Evolutionary conservation across 768 basidiomycete species (phyloP).

Genomic region (Termitomyces bulborhizus): DNA sequence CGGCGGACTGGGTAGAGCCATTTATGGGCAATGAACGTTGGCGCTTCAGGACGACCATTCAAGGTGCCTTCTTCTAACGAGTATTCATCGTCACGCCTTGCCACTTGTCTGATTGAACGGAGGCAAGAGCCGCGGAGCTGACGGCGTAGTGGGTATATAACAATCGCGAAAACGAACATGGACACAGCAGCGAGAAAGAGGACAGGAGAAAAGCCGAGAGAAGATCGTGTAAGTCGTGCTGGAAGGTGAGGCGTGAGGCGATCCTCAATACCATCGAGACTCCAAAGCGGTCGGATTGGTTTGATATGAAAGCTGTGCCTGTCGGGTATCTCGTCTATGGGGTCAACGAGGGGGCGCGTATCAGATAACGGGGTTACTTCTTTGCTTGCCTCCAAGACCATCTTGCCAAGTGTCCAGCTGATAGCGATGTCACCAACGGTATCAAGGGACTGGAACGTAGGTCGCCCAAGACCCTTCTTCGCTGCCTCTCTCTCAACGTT

Average conservation of each 20-base stretch:
- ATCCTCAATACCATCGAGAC: constrained; percentile 57
- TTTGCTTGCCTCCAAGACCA: constrained; percentile 96
- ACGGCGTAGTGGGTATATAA: constrained; percentile 54
- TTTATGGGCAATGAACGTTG: constrained; percentile 21
- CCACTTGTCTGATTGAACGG: constrained; percentile 33
- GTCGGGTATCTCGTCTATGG: constrained; percentile 59
- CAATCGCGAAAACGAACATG: constrained; percentile 34
- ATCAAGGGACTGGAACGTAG: constrained; percentile 90
- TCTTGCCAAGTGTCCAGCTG: constrained; percentile 97
- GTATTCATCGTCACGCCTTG: constrained; percentile 31
- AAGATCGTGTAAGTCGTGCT: constrained; percentile 49
- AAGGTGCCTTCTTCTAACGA: constrained; percentile 48
- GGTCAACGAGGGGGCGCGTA: constrained; percentile 60
- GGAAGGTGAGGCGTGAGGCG: constrained; percentile 63
- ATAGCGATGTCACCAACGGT: constrained; percentile 91
- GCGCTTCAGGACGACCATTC: constrained; percentile 25
- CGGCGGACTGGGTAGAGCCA: constrained; percentile 32
- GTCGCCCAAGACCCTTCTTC: constrained; percentile 75
- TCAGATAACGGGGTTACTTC: constrained; percentile 53
- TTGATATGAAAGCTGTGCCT: constrained; percentile 46
- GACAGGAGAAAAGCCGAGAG: constrained; percentile 70
- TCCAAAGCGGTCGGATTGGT: constrained; percentile 59
- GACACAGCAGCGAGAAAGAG: constrained; percentile 51
- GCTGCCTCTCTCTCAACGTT: constrained; percentile 72
- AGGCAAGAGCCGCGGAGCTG: constrained; percentile 41